phyloP scores from a whole-genome alignment of 441 rosid genomes.

The Melianthus villosus region DNA sequence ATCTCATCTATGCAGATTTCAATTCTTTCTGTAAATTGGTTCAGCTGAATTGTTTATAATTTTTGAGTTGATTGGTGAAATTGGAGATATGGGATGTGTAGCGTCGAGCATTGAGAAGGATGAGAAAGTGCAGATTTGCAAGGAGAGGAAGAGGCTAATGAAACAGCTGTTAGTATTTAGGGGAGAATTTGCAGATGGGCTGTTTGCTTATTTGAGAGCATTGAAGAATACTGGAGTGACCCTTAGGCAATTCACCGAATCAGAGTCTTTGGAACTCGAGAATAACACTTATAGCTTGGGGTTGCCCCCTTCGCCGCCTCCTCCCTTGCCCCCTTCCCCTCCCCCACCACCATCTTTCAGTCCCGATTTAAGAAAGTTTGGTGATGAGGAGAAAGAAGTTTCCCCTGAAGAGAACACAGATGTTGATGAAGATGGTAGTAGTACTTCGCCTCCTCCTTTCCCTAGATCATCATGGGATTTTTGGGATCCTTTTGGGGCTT shows the following conservation, averaged over 20 bases:
- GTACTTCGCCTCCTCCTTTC: conserved; percentile 27
- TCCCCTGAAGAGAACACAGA: conserved; percentile 26
- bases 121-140: conserved; percentile 55
- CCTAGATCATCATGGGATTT: conserved; percentile 31
- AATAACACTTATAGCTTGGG: conserved; percentile 19
- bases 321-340: conserved; percentile 50
- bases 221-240: conserved; percentile 77
- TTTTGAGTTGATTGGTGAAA: conserved; percentile 2
- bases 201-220: conserved; percentile 59
- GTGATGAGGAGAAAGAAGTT: conserved; percentile 15
- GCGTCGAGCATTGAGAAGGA: conserved; percentile 71
- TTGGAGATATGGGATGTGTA: conserved; percentile 61
- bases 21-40: conserved; percentile 2
- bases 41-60: conserved; percentile 3
- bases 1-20: no score
- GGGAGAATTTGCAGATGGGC: conserved; percentile 72
- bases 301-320: conserved; percentile 36
- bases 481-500: conserved; percentile 33
- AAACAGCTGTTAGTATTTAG: conserved; percentile 48
- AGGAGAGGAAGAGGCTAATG: conserved; percentile 78
- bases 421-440: conserved; percentile 16
- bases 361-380: conserved; percentile 33
- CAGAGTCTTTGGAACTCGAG: conserved; percentile 63
- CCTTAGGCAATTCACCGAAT: conserved; percentile 84
- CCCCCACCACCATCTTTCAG: conserved; percentile 73